phyloP scores from a whole-genome alignment of 129 eudicot species.

The Centella asiatica region DNA sequence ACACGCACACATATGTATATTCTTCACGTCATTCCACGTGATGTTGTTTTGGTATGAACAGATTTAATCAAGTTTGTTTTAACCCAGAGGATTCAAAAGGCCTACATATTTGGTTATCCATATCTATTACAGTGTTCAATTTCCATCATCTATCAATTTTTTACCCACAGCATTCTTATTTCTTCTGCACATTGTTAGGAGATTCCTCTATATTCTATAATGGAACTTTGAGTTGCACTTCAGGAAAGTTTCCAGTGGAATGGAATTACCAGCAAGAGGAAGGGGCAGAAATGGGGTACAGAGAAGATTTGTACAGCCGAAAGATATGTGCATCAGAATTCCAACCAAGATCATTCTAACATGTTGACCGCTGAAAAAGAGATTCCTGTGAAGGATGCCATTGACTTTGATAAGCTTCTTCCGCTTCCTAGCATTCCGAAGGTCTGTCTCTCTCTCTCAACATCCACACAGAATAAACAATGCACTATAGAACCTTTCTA shows the following conservation, averaged over 20 bases:
- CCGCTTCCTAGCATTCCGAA: constrained; percentile 47
- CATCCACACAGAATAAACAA: neutral
- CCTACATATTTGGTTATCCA: neutral
- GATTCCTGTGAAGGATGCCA: constrained; percentile 20
- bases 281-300: constrained; percentile 88
- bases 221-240: constrained; percentile 15
- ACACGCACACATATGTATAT: neutral
- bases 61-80: neutral
- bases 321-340: constrained; percentile 26
- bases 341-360: constrained; percentile 22
- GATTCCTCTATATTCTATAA: too few species aligned
- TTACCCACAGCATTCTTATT: neutral
- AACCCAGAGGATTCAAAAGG: neutral
- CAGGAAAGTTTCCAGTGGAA: constrained; percentile 70
- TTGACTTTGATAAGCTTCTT: constrained; percentile 72
- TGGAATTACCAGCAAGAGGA: constrained; percentile 83
- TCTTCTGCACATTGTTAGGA: too few species aligned
- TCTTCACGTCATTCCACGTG: neutral
- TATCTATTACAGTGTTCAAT: neutral
- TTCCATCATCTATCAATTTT: neutral
- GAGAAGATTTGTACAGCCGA: constrained; percentile 32
- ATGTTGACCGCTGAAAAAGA: constrained; percentile 16
- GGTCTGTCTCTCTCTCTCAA: constrained; percentile 33
- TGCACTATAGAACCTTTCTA: neutral
- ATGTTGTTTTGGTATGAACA: neutral